A percentile compares a stretch with the other conserved stretches of the same genome.
Conservation (phyloP, 2,329 filamentous ascomycete species). For the Teratosphaeria pseudoeucalypti region DNA sequence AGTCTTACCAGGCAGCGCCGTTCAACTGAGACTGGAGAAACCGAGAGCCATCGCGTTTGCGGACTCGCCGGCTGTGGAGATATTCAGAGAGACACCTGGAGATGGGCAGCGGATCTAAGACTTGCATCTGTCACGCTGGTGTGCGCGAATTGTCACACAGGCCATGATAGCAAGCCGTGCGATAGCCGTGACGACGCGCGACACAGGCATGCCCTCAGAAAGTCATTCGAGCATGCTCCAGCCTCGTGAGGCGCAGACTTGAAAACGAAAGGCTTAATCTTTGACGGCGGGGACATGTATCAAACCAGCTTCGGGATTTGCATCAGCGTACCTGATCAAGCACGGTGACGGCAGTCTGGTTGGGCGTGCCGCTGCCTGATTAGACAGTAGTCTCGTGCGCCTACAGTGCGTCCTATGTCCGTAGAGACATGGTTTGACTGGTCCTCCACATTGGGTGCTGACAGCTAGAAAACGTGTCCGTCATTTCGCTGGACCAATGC, state of each 20-base stretch:
- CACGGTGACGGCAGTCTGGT: neutral
- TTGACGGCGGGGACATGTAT: neutral
- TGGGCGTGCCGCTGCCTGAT: neutral
- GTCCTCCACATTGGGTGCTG: neutral
- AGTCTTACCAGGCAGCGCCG: slow-evolving; percentile 34
- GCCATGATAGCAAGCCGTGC: neutral
- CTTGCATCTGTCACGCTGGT: neutral
- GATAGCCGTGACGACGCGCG: no score
- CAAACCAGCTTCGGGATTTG: neutral
- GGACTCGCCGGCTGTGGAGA: slow-evolving; percentile 59
- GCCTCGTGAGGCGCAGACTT: neutral
- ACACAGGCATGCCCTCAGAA: no score
- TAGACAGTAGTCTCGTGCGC: neutral
- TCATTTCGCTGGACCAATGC: no score
- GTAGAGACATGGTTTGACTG: neutral
- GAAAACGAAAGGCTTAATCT: no score
- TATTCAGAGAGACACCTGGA: slow-evolving; percentile 23
- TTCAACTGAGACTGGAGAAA: slow-evolving; percentile 58
- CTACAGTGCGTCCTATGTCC: neutral
- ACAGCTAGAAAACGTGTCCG: neutral
- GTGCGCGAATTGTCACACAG: neutral
- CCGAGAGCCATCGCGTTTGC: slow-evolving; percentile 64
- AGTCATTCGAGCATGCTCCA: neutral
- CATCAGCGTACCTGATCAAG: neutral
- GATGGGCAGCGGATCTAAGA: neutral